Evolutionary conservation across 495 filamentous ascomycete genomes (phyloP).

Genomic region (Daldinia grandis): DNA sequence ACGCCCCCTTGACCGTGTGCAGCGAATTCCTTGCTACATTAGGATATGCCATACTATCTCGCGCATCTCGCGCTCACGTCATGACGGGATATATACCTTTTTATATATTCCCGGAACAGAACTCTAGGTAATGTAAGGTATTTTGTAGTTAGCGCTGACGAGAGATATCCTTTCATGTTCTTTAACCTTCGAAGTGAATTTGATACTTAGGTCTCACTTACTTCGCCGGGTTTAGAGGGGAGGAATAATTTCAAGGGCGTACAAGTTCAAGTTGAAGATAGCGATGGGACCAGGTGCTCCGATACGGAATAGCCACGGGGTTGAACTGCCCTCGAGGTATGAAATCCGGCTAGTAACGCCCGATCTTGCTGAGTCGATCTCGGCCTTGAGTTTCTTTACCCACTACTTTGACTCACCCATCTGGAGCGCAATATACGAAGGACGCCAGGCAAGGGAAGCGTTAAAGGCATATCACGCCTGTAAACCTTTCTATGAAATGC

Average conservation of each 20-base stretch:
- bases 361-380: constrained; percentile 21
- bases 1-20: constrained; percentile 15
- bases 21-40: constrained; percentile 36
- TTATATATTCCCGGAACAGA: constrained; percentile 6
- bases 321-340: constrained; percentile 33
- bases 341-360: constrained; percentile 30
- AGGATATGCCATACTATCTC: constrained; percentile 14
- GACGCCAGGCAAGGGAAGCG: constrained; percentile 21
- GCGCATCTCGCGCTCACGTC: constrained; percentile 12
- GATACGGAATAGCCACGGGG: constrained; percentile 30
- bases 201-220: background rate
- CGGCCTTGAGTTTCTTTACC: constrained; percentile 30
- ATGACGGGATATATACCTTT: constrained; percentile 15
- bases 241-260: background rate
- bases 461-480: constrained; percentile 22
- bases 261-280: background rate
- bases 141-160: constrained; percentile 11
- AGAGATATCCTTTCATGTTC: background rate
- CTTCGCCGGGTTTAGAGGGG: background rate
- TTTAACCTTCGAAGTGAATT: background rate
- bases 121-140: background rate
- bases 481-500: constrained; percentile 32
- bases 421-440: constrained; percentile 35
- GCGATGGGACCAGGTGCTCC: constrained; percentile 28
- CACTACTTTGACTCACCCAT: constrained; percentile 28